Conservation (phyloP, 1,284 basidiomycete genomes). For the Trichosporon sp. region DNA sequence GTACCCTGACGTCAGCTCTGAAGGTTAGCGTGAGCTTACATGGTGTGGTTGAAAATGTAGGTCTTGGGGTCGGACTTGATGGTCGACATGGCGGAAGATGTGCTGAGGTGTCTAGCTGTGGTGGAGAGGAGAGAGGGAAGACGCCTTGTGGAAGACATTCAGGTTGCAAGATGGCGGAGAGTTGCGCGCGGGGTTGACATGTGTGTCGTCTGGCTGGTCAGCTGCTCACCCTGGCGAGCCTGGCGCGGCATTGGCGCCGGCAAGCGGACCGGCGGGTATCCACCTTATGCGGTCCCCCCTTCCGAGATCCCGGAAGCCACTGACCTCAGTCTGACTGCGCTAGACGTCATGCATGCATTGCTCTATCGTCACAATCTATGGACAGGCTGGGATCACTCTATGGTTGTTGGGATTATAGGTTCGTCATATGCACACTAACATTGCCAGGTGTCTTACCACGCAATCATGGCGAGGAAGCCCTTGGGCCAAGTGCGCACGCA, state of each 20-base stretch:
- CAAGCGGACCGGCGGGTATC: not conserved
- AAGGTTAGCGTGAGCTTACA: conserved; percentile 28
- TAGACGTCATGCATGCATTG: not conserved
- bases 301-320: not conserved
- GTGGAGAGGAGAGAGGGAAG: not conserved
- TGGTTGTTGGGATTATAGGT: not conserved
- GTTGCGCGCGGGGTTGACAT: not conserved
- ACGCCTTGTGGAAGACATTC: conserved; percentile 11
- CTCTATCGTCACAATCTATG: not conserved
- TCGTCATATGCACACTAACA: not conserved
- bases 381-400: not conserved
- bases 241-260: not conserved
- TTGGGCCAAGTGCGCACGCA: conserved; percentile 53
- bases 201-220: not conserved
- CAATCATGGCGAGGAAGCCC: conserved; percentile 54
- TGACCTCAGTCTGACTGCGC: not conserved
- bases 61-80: conserved; percentile 39
- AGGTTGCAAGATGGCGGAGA: not conserved
- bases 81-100: conserved; percentile 37
- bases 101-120: not conserved
- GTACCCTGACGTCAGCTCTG: conserved; percentile 16
- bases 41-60: conserved; percentile 75
- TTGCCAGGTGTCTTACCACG: conserved; percentile 49
- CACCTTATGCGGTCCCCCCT: not conserved
- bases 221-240: not conserved